Evolutionary conservation across 2,329 filamentous ascomycete genomes (phyloP), one percentile per base, ranked within the genome.

Genomic region (Penicillium sp.): DNA sequence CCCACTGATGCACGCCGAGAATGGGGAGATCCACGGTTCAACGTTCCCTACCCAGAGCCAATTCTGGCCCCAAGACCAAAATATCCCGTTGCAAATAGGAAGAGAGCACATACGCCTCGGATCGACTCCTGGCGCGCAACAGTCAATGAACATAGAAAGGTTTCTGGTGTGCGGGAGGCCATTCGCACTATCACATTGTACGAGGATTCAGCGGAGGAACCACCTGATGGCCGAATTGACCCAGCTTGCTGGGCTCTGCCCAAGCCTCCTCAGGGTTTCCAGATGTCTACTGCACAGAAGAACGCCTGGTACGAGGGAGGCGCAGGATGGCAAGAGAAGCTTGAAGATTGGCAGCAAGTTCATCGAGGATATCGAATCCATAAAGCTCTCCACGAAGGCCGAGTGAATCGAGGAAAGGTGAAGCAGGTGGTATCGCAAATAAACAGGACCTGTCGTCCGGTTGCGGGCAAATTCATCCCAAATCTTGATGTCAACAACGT

Each of bases 71-170:
- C 61, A 1, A 69, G 59, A 42, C 61, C 56, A 1, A 75, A 75
- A 48, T 69, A 71, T 50, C 63, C 66, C 3, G 14, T 34, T 6
- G 18, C 29, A n/a, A 6, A 18, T 14, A 62, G 55, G 16, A 67
- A 49, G 21, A 63, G 59, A 43, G 60, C 60, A 21, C 52, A 66
- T 16, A 66, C 49, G 1, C 70, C 71, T 11, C 67, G 64, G 3
- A 67, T 77, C 13, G 64, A 75, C 48, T 76, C 73, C 2, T 77
- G 75, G 75, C 68, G 75, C 38, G 56, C 60, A 39, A 70, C 71
- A 2, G 66, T 77, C 21, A 77, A 77, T 45, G 59, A 55, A 21
- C 62, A 68, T 18, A 66, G 75, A 49, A 64, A 55, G 48, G 55
- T 61, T 5, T 66, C 63, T n/a, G 72, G 72, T 0, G 42, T 70